Evolutionary conservation across 805 yeast genomes (phyloP).

Genomic region (Metschnikowia shivogae): DNA sequence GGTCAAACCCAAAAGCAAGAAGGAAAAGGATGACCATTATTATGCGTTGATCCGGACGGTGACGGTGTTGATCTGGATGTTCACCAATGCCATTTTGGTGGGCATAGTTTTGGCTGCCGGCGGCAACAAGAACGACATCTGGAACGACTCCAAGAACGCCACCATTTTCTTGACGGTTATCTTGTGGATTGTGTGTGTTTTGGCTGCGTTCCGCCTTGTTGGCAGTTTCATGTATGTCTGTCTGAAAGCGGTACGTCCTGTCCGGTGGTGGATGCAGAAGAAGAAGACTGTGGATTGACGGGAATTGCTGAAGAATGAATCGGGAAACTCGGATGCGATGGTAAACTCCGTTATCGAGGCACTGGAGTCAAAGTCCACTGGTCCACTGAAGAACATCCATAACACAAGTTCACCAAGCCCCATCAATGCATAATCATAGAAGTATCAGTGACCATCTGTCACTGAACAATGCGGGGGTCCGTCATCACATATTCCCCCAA

Average conservation of each 20-base stretch:
- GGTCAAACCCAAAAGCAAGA: conserved; percentile 17
- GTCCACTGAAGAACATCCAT: too few relatives aligned
- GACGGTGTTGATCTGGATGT: conserved; percentile 86
- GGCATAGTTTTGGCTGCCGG: conserved; percentile 84
- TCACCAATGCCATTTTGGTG: conserved; percentile 76
- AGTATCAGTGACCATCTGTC: too few relatives aligned
- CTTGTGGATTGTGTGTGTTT: conserved; percentile 87
- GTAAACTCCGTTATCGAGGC: too few relatives aligned
- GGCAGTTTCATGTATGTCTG: conserved; percentile 65
- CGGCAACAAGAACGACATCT: conserved; percentile 51
- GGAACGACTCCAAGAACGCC: conserved; percentile 42
- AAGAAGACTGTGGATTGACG: conserved; percentile 13
- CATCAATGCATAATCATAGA: too few relatives aligned
- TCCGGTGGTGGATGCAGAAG: conserved; percentile 35
- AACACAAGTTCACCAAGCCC: too few relatives aligned
- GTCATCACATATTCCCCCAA: too few relatives aligned
- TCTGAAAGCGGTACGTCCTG: conserved; percentile 34
- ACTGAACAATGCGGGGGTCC: too few relatives aligned
- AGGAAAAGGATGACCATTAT: conserved; percentile 58
- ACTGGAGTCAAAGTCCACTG: too few relatives aligned
- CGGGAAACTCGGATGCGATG: too few relatives aligned
- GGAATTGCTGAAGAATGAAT: too few relatives aligned
- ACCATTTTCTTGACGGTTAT: conserved; percentile 75
- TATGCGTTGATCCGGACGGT: conserved; percentile 87
- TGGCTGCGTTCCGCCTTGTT: conserved; percentile 77